phyloP scores from a whole-genome alignment of 108 stramenopile species.

The Fragilaria radians region DNA sequence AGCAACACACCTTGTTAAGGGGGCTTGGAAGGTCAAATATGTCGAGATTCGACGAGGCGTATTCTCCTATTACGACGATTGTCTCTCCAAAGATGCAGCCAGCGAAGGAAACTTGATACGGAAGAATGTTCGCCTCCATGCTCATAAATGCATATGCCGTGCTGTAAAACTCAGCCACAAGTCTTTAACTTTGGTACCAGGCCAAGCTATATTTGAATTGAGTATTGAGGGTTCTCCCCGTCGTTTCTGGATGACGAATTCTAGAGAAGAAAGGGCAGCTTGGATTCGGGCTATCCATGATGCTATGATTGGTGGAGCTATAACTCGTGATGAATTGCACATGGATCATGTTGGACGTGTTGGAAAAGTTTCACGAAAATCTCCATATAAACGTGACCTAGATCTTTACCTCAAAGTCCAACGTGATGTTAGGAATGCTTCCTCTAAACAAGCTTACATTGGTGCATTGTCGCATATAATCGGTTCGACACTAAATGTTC shows the following conservation, averaged over 20 bases:
- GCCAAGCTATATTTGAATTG: conserved; percentile 50
- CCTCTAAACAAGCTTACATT: conserved; percentile 52
- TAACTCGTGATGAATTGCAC: conserved; percentile 52
- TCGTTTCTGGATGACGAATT: conserved; percentile 69
- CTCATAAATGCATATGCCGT: conserved; percentile 49
- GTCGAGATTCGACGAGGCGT: conserved; percentile 71
- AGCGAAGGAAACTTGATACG: conserved; percentile 29
- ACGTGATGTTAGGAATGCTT: conserved; percentile 30
- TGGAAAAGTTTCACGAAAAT: conserved; percentile 30
- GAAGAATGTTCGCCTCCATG: conserved; percentile 57
- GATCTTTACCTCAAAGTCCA: conserved; percentile 51
- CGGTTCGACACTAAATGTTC: conserved; percentile 42
- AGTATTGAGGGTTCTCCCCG: conserved; percentile 43
- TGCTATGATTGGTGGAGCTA: conserved; percentile 74
- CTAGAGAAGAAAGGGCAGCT: conserved; percentile 53
- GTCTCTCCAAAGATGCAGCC: conserved; percentile 23
- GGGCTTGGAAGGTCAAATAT: conserved; percentile 78
- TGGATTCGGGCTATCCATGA: conserved; percentile 77
- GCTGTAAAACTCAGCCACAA: conserved; percentile 60
- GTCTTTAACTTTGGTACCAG: conserved; percentile 20
- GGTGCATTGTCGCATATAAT: conserved; percentile 25
- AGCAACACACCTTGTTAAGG: conserved; percentile 59
- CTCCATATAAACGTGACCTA: conserved; percentile 56
- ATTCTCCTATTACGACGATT: conserved; percentile 65
- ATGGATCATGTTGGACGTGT: conserved; percentile 22